Base-by-base conservation (phyloP, 345 rosid species). In the Syzygium oleosum region DNA sequence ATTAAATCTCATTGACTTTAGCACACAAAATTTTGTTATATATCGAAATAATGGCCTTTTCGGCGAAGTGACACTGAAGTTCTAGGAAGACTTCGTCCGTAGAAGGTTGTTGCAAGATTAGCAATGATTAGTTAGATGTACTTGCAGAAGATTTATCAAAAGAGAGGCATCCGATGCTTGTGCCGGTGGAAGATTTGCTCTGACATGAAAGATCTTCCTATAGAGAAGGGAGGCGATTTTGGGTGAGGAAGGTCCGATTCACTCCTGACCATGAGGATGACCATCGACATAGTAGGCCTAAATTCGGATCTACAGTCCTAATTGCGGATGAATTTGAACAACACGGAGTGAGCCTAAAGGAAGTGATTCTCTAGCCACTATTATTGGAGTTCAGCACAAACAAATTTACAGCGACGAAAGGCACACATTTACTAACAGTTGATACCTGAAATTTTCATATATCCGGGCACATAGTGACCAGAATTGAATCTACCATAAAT, bases 201-300 rank as follows among this genome's bases (percentile, higher is more conserved):
- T 6, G 16, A 73, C 84, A n/a, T 6, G 54, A 31, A 34, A 79
- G 49, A 34, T 52, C 27, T 53, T 22, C 85, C 68, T 9, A 84
- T 21, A 38, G 34, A 38, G 84, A 68, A 89, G 21, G 91, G 90
- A 38, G 90, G 87, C 46, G 88, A 63, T 85, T 89, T 87, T 3
- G 90, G 94, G 46, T 16, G 86, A 5, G 95, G 94, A 84, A 93
- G 92, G 9, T 85, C 84, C 5, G 93, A 89, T 31, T 89, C 43
- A 85, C 93, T 92, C 31, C 89, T 91, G 17, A 94, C 91, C 97
- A 95, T 93, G 23, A 92, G 90, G 61, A 91, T 88, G 10, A 92
- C 89, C 14, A 84, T 7, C 13, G 96, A 91, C 94, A 93, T 92
- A 2, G 91, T 87, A 12, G 94, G 96, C 85, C 96, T 86, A 86